Percentiles rank a stretch among this genome's conserved stretches.
Conservation (phyloP, 129 eudicot species). For the Tagetes erecta region DNA sequence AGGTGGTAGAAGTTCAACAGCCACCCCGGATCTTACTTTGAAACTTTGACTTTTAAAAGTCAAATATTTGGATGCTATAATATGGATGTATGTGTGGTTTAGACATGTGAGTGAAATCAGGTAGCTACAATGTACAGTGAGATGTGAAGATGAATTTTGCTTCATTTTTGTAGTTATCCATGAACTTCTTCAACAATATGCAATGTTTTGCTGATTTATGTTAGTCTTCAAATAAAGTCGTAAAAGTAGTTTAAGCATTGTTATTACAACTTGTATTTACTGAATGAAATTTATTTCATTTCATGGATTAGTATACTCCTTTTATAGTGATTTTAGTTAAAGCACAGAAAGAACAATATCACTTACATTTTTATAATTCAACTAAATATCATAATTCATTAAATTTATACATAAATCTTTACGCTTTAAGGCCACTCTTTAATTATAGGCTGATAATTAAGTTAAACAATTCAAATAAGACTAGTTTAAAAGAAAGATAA, state of each 20-base stretch:
- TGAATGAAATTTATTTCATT: not conserved
- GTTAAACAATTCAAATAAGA: no score
- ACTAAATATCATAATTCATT: no score
- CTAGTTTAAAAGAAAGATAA: no score
- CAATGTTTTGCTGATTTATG: conserved; percentile 11
- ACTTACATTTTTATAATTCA: no score
- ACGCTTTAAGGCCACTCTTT: no score
- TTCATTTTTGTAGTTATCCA: conserved; percentile 32
- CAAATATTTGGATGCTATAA: conserved; percentile 8
- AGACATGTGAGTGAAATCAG: conserved; percentile 18
- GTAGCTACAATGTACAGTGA: conserved; percentile 45
- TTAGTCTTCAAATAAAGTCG: not conserved
- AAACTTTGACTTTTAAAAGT: conserved; percentile 47
- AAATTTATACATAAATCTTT: no score
- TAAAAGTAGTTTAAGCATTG: not conserved
- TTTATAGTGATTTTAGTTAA: no score
- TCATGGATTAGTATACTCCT: no score
- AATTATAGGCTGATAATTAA: no score
- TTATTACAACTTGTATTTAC: not conserved
- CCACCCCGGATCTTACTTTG: conserved; percentile 69
- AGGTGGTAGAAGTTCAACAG: conserved; percentile 42
- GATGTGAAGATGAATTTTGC: conserved; percentile 32
- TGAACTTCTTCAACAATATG: conserved; percentile 17
- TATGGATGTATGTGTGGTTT: conserved; percentile 17
- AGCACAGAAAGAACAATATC: no score